phyloP scores from a whole-genome alignment of 495 filamentous ascomycete species.

The Chaetomium tenue region DNA sequence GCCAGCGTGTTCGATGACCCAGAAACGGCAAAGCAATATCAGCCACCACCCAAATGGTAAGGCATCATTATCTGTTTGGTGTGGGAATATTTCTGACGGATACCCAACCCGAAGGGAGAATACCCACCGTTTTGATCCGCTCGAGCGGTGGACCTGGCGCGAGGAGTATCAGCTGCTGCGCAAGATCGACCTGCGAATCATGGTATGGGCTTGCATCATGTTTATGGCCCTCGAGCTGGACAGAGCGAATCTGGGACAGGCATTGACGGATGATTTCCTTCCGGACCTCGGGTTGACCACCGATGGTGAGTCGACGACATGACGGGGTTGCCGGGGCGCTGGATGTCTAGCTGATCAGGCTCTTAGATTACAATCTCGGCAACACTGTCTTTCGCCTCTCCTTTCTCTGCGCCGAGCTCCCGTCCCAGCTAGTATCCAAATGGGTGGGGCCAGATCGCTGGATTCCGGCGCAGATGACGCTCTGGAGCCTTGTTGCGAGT shows the following conservation, averaged over 20 bases:
- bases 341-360: neutral
- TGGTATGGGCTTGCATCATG: slow-evolving; percentile 68
- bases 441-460: slow-evolving; percentile 78
- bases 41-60: slow-evolving; percentile 42
- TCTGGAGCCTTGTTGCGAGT: slow-evolving; percentile 70
- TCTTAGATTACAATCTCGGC: slow-evolving; percentile 66
- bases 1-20: slow-evolving; percentile 50
- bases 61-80: no score
- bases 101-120: slow-evolving; percentile 43
- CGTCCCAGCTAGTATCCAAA: slow-evolving; percentile 73
- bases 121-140: slow-evolving; percentile 44
- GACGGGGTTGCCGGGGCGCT: neutral
- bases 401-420: slow-evolving; percentile 71
- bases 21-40: slow-evolving; percentile 38
- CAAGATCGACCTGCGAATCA: slow-evolving; percentile 45
- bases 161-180: slow-evolving; percentile 41
- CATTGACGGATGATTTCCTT: slow-evolving; percentile 44
- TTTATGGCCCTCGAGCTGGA: slow-evolving; percentile 84
- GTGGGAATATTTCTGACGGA: neutral
- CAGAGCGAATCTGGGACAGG: slow-evolving; percentile 59
- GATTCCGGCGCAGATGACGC: slow-evolving; percentile 80
- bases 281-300: slow-evolving; percentile 38
- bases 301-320: slow-evolving; percentile 31
- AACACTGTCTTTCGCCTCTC: slow-evolving; percentile 69
- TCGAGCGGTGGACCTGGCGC: slow-evolving; percentile 44